Evolutionary conservation across 495 filamentous ascomycete species (phyloP).

Genomic region (Bryoglossum gracile): DNA sequence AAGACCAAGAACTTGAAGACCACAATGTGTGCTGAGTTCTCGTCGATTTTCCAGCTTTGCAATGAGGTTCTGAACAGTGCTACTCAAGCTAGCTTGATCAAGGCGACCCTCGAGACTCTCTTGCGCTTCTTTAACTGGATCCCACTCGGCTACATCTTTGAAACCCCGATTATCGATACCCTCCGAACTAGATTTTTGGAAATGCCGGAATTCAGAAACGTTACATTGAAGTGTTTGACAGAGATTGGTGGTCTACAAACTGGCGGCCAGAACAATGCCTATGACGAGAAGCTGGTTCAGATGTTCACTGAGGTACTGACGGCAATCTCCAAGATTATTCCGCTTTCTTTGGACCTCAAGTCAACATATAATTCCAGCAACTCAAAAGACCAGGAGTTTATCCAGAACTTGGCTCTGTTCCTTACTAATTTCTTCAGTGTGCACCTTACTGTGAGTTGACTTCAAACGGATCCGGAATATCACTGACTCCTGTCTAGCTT

Average conservation of each 20-base stretch:
- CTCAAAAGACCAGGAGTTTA: slow-evolving; percentile 91
- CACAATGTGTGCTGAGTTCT: slow-evolving; percentile 97
- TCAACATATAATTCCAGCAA: slow-evolving; percentile 84
- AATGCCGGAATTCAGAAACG: slow-evolving; percentile 86
- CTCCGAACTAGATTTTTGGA: slow-evolving; percentile 84
- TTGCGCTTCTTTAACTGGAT: slow-evolving; percentile 99
- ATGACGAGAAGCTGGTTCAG: slow-evolving; percentile 86
- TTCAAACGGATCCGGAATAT: background rate
- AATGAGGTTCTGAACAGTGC: slow-evolving; percentile 86
- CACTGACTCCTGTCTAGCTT: slow-evolving; percentile 48
- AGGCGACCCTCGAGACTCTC: slow-evolving; percentile 88
- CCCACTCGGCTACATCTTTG: slow-evolving; percentile 95
- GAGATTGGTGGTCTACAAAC: slow-evolving; percentile 93
- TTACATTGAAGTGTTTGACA: slow-evolving; percentile 92
- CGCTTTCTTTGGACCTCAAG: slow-evolving; percentile 81
- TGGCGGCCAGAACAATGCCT: slow-evolving; percentile 61
- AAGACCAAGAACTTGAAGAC: slow-evolving; percentile 95
- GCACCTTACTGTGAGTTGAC: slow-evolving; percentile 68
- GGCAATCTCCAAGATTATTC: slow-evolving; percentile 83
- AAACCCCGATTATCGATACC: slow-evolving; percentile 93
- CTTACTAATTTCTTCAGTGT: slow-evolving; percentile 91
- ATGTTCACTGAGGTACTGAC: slow-evolving; percentile 97
- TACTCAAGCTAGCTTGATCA: slow-evolving; percentile 80
- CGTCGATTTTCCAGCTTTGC: slow-evolving; percentile 93
- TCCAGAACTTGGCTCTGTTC: slow-evolving; percentile 93